Conservation (phyloP, 2,329 filamentous ascomycete species). For the Bipolaris sorokiniana region DNA sequence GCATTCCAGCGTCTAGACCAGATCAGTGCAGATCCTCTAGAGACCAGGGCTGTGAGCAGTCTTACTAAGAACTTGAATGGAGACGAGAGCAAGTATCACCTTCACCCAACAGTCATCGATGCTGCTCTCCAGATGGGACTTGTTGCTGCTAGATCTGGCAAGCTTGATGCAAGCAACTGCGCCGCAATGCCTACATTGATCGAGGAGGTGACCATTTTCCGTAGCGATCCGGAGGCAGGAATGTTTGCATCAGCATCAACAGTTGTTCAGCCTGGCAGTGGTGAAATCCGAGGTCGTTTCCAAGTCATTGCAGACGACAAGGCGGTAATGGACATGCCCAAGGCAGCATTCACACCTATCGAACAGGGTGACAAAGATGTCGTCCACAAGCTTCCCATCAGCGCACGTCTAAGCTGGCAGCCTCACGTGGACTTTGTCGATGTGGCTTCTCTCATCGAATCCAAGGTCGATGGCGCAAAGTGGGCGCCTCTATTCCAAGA, state of each 20-base stretch:
- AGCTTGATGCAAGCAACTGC: neutral
- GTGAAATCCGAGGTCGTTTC: neutral
- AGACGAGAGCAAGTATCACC: neutral
- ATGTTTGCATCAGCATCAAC: neutral
- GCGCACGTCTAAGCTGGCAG: neutral
- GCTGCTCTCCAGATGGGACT: neutral
- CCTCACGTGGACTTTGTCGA: constrained; percentile 1
- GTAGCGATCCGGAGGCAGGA: neutral
- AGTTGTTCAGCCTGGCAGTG: neutral
- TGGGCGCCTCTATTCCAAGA: neutral
- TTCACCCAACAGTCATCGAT: neutral
- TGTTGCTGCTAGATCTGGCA: neutral
- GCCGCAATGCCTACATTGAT: neutral
- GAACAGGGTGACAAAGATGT: neutral
- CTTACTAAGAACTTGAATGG: neutral
- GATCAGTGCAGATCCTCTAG: neutral
- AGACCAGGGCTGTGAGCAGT: neutral
- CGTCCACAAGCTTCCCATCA: neutral
- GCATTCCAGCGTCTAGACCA: constrained; percentile 1
- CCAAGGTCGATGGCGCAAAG: neutral
- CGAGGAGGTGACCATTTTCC: neutral
- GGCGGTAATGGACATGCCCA: neutral
- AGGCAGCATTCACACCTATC: neutral
- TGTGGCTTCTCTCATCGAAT: neutral
- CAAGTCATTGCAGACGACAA: neutral